Base-by-base conservation (phyloP, 2,329 filamentous ascomycete genomes). In the Teratosphaeria pseudoeucalypti region DNA sequence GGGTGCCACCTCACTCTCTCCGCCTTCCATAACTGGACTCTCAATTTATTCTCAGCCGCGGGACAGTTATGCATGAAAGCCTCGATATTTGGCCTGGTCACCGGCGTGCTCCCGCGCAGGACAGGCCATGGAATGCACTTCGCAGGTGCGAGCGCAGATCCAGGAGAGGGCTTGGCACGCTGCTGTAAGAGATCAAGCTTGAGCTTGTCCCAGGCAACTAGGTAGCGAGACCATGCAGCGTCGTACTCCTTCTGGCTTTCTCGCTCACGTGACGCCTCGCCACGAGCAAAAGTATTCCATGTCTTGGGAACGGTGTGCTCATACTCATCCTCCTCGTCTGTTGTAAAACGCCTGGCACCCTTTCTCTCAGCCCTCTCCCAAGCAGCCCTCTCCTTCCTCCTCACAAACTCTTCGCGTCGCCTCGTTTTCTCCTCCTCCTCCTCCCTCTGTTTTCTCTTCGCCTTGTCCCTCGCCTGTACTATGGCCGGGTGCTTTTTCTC, bases 1-100 rank as follows among this genome's bases (percentile, higher is more conserved):
- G 94, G 94, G 77, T 99, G 94, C 94, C 94, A 99, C 16, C 91
- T 82, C 19, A 97, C 86, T 57, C 94, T 84, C 77, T 99, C 94
- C 5, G 84, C 78, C 74, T 95, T 96, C 57, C 97, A 78, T 5
- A 81, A 72, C 53, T 80, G 77, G 14, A 75, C 58, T 23, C 82
- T 61, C 2, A 58, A 57, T 23, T 61, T 62, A 1, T 59, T 66
- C 7, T 62, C 61, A 5, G 55, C 57, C 27, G 63, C 61, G 7
- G 79, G 79, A n/a, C 79, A 80, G 68, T 80, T 76, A 0, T 82
- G 77, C 67, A 94, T 85, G 69, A 96, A 96, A 11, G 77, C 77
- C 65, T 86, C 82, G 11, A 95, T 84, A 10, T 80, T 79, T 9
- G 83, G 78, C 52, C 80, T 80, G 1, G 76, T 76, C 2, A 90